Conservation (phyloP, 2,329 filamentous ascomycete genomes). For the Chrysoporthe austroafricana region DNA sequence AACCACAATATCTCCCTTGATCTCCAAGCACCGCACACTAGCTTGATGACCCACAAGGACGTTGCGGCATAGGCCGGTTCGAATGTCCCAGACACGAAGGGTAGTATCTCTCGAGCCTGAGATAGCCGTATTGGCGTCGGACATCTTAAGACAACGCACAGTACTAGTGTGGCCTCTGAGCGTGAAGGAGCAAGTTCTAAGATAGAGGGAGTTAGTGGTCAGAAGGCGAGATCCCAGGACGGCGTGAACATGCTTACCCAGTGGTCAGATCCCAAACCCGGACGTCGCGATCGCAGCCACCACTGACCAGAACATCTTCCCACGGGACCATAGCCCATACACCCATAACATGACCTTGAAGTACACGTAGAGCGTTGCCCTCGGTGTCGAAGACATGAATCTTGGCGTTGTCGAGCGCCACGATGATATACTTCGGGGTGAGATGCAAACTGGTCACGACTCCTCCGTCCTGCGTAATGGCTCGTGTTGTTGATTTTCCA, state of each 20-base stretch:
- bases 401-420: constrained; percentile 96
- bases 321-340: constrained; percentile 99
- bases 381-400: constrained; percentile 97
- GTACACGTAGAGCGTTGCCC: constrained; percentile 82
- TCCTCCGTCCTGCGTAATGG: constrained; percentile 94
- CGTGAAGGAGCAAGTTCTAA: constrained; percentile 75
- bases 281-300: constrained; percentile 95
- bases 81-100: constrained; percentile 91
- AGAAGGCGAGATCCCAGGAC: background rate
- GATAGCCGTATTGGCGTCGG: constrained; percentile 89
- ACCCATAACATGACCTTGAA: constrained; percentile 97
- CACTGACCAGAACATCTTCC: constrained; percentile 93
- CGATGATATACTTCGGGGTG: constrained; percentile 94
- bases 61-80: constrained; percentile 84
- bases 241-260: constrained; percentile 62
- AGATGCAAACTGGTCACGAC: constrained; percentile 95
- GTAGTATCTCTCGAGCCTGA: constrained; percentile 96
- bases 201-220: constrained; percentile 36
- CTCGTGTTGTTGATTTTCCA: constrained; percentile 78
- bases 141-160: constrained; percentile 97
- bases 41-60: constrained; percentile 94
- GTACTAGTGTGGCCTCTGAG: constrained; percentile 95
- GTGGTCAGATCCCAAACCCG: constrained; percentile 95
- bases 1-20: constrained; percentile 96
- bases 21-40: constrained; percentile 92